Base-by-base conservation (phyloP, 106 monocot species). In the Chionographis japonica region DNA sequence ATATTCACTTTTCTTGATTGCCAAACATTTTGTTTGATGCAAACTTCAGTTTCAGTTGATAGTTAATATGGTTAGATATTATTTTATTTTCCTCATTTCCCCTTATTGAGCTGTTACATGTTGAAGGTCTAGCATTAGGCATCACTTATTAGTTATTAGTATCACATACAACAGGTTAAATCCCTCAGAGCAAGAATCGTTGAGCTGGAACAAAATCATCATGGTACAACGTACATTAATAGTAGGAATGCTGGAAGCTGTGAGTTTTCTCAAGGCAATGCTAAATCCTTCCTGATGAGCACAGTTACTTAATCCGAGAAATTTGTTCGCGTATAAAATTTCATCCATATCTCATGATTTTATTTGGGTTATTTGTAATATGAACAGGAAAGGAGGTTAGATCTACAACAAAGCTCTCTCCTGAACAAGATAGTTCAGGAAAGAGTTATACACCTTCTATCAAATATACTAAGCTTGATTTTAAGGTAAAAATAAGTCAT, bases 391-490 rank as follows among this genome's bases (percentile, higher is more conserved):
- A 69, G 60, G 71, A 64, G 46, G 66, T 68, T 67, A 20, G 39
- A 58, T 58, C 53, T 54, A 62, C 19, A 54, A 61, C 15, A 53
- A 75, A 63, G 38, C 8, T 36, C 42, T 53, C 58, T 46, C 9
- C 62, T 36, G 75, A 58, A 18, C 54, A 74, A 37, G 78, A 77
- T 56, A 71, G 54, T 52, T 38, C 51, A 67, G 74, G 58, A 76
- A 91, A 76, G 76, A 80, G 65, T 56, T 74, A 98, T 52, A 90
- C 81, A 40, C 92, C 97, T 17, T 83, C 75, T 12, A 89, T 97
- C 52, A 82, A 71, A 54, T 98, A 98, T 49, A 98, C 97, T 40
- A 92, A 93, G 51, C 97, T 98, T 83, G 74, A 80, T 85, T 98
- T 98, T 57, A 81, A 87, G 92, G 97, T 88, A 53, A 74, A 70